Percentiles rank a stretch among this genome's conserved stretches.
These are phyloP conservation scores for Coprinellus micaceus DNA, from an alignment of 768 basidiomycete genomes.

Conservation along the genomic window DNA sequence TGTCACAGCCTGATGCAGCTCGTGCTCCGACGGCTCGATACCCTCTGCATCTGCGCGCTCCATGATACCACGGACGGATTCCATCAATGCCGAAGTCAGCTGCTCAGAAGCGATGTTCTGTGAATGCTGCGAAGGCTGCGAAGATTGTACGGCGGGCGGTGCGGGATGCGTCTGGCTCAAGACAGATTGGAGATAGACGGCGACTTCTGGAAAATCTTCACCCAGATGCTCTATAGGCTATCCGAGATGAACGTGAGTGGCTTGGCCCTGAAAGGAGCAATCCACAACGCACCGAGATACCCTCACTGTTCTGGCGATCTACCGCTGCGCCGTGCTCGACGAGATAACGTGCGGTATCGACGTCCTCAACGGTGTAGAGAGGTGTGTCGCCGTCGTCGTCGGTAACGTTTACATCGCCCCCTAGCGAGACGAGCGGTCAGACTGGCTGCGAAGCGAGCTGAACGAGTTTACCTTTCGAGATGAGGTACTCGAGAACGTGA, in stretches of 20 bases:
- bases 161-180: conserved; percentile 20
- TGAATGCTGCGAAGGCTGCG: conserved; percentile 66
- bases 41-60: conserved; percentile 50
- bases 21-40: conserved; percentile 63
- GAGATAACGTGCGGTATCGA: conserved; percentile 74
- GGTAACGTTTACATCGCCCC: conserved; percentile 82
- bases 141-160: conserved; percentile 32
- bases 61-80: conserved; percentile 65
- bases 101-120: conserved; percentile 68
- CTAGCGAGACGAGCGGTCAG: conserved; percentile 30
- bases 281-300: conserved; percentile 60
- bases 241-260: conserved; percentile 2
- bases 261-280: background rate
- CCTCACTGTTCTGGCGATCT: conserved; percentile 62
- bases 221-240: conserved; percentile 68
- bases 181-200: conserved; percentile 53
- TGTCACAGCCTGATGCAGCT: conserved; percentile 60
- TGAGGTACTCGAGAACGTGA: conserved; percentile 71
- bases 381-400: conserved; percentile 92
- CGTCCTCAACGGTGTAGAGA: conserved; percentile 81
- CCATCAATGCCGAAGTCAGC: conserved; percentile 65
- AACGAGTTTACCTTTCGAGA: conserved; percentile 53
- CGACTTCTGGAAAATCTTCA: conserved; percentile 69
- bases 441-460: conserved; percentile 4
- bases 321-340: conserved; percentile 73